Base-by-base conservation (phyloP, 2,329 filamentous ascomycete genomes). In the Orbilia brochopaga region DNA sequence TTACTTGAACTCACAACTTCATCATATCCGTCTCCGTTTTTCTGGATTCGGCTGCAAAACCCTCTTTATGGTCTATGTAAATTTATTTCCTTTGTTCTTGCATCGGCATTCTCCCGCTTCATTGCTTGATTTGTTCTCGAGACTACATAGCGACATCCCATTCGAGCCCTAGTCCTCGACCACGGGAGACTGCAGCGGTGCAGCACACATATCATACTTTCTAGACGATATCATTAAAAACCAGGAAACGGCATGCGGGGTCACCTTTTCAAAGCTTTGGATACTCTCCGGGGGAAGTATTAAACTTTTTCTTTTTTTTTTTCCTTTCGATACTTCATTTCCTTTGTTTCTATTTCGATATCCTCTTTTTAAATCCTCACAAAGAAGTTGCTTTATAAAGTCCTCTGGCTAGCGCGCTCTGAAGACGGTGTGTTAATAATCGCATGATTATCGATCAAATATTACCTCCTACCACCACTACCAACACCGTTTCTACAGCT, bases 301-400 rank as follows among this genome's bases (percentile, higher is more conserved):
- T 23, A 23, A 32, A 32, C 3, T 8, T 8, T 32, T 32, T 32
- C 17, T 21, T 48, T 21, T 48, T 48, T 21, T 48, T 48, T 4
- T 44, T 17, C 40, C 17, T 21, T 5, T 21, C 19, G 5, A 3
- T 4, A 21, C 44, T 48, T 48, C 44, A 48, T 48, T 48, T 48
- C 44, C 44, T 48, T 48, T 48, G 44, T 48, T 48, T 48, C 44
- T 48, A 48, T 48, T 48, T 48, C 44, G n/a, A 48, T 48, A 48
- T 48, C 44, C 44, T 48, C 19, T 48, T 48, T n/a, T 23, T 32
- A 32, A 32, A 48, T 21, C 44, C 44, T 19, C 44, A 48, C 44
- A 48, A 32, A 48, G 44, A 10, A 19, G 44, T 19, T 21, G n/a
- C 44, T 23, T 19, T 48, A 48, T 19, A 48, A 48, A 48, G 19